phyloP scores from a whole-genome alignment of 2,329 filamentous ascomycete genomes.

The Exserohilum rostratum region DNA sequence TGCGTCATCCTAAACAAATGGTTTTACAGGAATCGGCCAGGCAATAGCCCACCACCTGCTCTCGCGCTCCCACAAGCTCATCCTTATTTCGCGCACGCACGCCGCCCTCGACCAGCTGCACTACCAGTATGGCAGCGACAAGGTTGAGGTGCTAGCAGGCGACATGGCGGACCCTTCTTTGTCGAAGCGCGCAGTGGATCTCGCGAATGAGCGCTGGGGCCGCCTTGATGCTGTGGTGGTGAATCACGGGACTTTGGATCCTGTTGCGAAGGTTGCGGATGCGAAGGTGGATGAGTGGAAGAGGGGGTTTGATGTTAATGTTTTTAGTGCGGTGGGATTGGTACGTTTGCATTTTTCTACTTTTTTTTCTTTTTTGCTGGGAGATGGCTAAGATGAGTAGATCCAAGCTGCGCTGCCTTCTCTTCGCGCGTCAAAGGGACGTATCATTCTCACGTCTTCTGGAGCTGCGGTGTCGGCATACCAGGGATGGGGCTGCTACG shows the following conservation, averaged over 20 bases:
- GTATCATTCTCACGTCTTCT: conserved; percentile 79
- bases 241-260: conserved; percentile 84
- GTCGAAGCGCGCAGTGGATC: conserved; percentile 66
- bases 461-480: conserved; percentile 74
- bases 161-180: conserved; percentile 62
- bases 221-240: conserved; percentile 80
- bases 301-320: conserved; percentile 77
- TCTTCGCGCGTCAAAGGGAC: conserved; percentile 71
- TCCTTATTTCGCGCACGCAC: conserved; percentile 63
- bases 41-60: conserved; percentile 67
- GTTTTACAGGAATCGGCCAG: conserved; percentile 63
- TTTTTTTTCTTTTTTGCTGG: neutral
- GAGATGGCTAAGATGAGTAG: conserved; percentile 51
- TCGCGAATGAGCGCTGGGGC: conserved; percentile 71
- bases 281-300: conserved; percentile 76
- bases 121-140: conserved; percentile 56
- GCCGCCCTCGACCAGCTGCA: conserved; percentile 58
- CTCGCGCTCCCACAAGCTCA: conserved; percentile 59
- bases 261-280: conserved; percentile 73
- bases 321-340: conserved; percentile 81
- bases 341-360: conserved; percentile 58
- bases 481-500: conserved; percentile 78
- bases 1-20: too few species aligned
- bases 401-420: conserved; percentile 72
- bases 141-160: conserved; percentile 63